Evolutionary conservation across 1,284 basidiomycete species (phyloP), one percentile per base, ranked within the genome.

Genomic region (Cryptococcus sp.): DNA sequence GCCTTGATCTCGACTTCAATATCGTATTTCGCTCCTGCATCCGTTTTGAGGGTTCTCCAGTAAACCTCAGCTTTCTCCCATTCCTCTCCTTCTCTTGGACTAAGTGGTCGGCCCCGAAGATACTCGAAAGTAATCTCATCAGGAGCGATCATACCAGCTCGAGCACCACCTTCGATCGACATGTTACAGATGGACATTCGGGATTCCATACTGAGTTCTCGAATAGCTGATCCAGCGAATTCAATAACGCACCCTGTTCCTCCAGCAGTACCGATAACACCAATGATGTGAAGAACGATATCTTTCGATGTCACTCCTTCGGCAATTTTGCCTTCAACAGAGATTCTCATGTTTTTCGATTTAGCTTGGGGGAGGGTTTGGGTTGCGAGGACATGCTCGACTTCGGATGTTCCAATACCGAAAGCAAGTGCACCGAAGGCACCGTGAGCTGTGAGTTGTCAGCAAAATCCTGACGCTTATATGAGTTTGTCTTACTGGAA

Each of bases 151-250:
- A 97, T 93, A 56, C 93, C 93, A 5, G 91, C 91, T 67, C 93
- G 85, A 61, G 93, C 94, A 71, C 93, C 93, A 58, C 86, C 94
- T 78, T 97, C 93, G 73, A 97, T 96, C 61, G 90, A 92, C 93
- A 97, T 97, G 80, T 97, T 97, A 79, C 92, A 96, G 64, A 92
- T 90, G 65, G 90, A 93, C 92, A 96, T 96, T 50, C 92, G 85
- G 42, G 89, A 90, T 75, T 97, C 93, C 90, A 96, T 94, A 69
- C 88, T 90, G 71, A 96, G 88, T 13, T 83, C 83, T 57, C 91
- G 89, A 78, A 97, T 90, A 53, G 93, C 89, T 2, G 88, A 89
- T 6, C 93, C 93, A 50, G 91, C 87, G 70, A 89, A 97, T 78
- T 97, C 93, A 72, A 97, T 93, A 61, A 96, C 91, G 65, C 82